phyloP scores from a whole-genome alignment of 2,329 filamentous ascomycete species.

The Phialemoniopsis sp. region DNA sequence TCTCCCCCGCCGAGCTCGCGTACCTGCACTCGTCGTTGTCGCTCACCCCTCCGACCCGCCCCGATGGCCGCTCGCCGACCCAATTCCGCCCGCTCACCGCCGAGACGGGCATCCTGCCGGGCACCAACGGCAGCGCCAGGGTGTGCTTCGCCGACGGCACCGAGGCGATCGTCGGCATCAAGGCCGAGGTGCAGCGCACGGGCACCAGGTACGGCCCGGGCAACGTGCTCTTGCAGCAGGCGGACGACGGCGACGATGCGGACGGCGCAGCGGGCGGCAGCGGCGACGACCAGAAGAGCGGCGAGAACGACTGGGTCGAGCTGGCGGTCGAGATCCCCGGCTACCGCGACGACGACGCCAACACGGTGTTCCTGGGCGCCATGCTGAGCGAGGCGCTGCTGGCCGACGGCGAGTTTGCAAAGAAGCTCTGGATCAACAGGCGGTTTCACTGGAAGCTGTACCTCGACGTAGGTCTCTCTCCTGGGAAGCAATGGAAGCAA shows the following conservation, averaged over 20 bases:
- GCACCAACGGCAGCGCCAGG: constrained; percentile 86
- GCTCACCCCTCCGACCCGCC: constrained; percentile 78
- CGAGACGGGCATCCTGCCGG: constrained; percentile 84
- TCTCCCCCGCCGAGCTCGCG: constrained; percentile 93
- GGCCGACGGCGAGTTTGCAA: constrained; percentile 63
- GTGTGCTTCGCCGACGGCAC: constrained; percentile 94
- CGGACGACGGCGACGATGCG: constrained; percentile 28
- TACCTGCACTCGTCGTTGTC: constrained; percentile 88
- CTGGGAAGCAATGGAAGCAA: too few species aligned
- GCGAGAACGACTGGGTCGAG: constrained; percentile 73
- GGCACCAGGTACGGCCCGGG: constrained; percentile 18
- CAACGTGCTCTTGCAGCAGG: constrained; percentile 14
- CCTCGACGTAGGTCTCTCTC: constrained; percentile 67
- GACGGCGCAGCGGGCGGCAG: constrained; percentile 29
- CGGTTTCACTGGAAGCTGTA: constrained; percentile 97
- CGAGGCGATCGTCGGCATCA: constrained; percentile 92
- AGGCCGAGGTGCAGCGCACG: constrained; percentile 87
- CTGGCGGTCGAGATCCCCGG: constrained; percentile 90
- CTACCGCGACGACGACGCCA: constrained; percentile 82
- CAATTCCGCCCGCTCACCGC: constrained; percentile 90
- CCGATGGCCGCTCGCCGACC: constrained; percentile 75
- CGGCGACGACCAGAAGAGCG: constrained; percentile 26
- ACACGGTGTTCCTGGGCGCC: constrained; percentile 80
- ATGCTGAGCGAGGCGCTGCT: constrained; percentile 88
- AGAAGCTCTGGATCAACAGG: constrained; percentile 78